Evolutionary conservation across 352 stramenopile species (phyloP).

Genomic region (Ochromonadaceae sp.): DNA sequence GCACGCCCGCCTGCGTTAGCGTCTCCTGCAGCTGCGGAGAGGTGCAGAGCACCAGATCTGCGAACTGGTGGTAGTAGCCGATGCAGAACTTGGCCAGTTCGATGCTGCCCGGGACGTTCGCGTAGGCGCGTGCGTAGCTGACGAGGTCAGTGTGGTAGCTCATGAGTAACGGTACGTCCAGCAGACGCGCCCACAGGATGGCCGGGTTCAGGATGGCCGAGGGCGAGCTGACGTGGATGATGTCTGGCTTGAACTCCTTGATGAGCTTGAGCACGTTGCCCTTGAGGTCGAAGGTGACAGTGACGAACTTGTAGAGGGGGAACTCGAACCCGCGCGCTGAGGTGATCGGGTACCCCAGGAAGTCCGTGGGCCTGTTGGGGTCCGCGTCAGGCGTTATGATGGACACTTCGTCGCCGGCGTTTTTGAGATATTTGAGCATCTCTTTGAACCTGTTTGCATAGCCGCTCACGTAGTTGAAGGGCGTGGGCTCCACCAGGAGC

Average conservation of each 20-base stretch:
- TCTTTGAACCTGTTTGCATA: conserved; percentile 71
- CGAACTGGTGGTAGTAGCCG: conserved; percentile 39
- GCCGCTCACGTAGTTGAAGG: conserved; percentile 61
- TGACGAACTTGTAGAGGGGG: conserved; percentile 49
- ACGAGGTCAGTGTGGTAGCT: conserved; percentile 62
- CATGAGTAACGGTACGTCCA: conserved; percentile 34
- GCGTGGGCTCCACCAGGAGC: conserved; percentile 50
- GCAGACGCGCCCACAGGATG: conserved; percentile 29
- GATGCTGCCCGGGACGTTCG: conserved; percentile 39
- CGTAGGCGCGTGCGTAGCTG: conserved; percentile 39
- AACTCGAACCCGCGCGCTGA: conserved; percentile 50
- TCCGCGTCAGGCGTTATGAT: conserved; percentile 51
- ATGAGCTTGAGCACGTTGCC: conserved; percentile 46
- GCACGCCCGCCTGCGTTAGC: conserved; percentile 42
- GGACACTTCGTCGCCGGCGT: conserved; percentile 43
- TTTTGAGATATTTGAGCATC: conserved; percentile 52
- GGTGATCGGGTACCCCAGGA: conserved; percentile 46
- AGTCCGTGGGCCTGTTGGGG: conserved; percentile 33
- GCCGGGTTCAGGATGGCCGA: conserved; percentile 31
- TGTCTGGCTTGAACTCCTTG: conserved; percentile 47
- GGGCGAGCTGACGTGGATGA: conserved; percentile 56
- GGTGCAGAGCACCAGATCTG: conserved; percentile 55
- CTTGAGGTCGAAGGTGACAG: conserved; percentile 46
- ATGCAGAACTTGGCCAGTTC: conserved; percentile 43
- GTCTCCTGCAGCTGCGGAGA: conserved; percentile 52